These are phyloP conservation scores for Flaveria ramosissima DNA, from an alignment of 129 eudicot genomes.

Conservation along the genomic window DNA sequence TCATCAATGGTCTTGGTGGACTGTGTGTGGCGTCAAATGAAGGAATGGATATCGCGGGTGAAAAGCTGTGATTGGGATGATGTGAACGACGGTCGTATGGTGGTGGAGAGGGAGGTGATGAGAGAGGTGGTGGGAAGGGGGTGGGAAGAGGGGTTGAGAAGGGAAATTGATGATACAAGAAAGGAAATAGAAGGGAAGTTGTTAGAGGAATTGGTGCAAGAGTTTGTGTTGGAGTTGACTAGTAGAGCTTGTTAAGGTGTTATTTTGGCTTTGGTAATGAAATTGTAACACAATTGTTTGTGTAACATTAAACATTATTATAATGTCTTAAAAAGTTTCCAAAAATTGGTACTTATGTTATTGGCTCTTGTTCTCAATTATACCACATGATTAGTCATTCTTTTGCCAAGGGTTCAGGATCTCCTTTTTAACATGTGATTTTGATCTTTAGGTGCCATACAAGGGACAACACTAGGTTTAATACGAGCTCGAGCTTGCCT, in stretches of 20 bases:
- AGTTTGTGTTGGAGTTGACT: conserved; percentile 61
- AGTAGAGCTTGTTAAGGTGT: conserved; percentile 35
- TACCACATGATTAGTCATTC: neutral
- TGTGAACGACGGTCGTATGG: conserved; percentile 42
- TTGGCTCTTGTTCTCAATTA: neutral
- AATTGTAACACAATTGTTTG: conserved; percentile 35
- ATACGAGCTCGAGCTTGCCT: no score
- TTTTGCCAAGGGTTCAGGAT: no score
- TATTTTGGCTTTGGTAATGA: neutral
- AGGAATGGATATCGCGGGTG: conserved; percentile 55
- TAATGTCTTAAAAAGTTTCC: conserved; percentile 28
- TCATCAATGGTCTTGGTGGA: conserved; percentile 42
- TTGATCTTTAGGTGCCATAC: no score
- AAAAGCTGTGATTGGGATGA: conserved; percentile 42
- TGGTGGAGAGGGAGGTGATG: conserved; percentile 38
- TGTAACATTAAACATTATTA: conserved; percentile 43
- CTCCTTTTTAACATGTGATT: no score
- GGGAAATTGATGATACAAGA: conserved; percentile 54
- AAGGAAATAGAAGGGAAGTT: conserved; percentile 76
- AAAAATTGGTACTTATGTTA: conserved; percentile 32
- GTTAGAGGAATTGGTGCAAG: conserved; percentile 80
- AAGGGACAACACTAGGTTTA: no score
- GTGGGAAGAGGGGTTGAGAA: conserved; percentile 59
- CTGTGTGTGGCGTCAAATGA: conserved; percentile 64
- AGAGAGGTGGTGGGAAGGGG: conserved; percentile 80